Evolutionary conservation across 495 filamentous ascomycete genomes (phyloP).

Genomic region (Usnea hakonensis): DNA sequence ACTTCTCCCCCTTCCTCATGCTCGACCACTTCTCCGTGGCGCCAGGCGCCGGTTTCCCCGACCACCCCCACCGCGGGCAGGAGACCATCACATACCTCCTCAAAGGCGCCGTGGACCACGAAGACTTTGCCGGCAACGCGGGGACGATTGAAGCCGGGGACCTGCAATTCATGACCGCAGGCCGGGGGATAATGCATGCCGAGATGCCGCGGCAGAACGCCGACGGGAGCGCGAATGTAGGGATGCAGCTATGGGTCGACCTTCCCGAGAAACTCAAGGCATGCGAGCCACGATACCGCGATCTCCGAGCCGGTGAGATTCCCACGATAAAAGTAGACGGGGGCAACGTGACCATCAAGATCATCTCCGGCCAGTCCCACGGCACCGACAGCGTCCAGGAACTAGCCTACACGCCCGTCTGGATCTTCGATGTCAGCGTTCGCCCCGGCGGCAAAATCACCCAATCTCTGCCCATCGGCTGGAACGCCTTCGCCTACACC

Average conservation of each 20-base stretch:
- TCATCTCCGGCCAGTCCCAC: slow-evolving; percentile 76
- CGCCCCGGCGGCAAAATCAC: slow-evolving; percentile 64
- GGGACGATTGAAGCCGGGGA: slow-evolving; percentile 82
- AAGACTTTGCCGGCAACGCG: slow-evolving; percentile 86
- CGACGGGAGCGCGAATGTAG: slow-evolving; percentile 73
- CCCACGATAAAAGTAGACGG: slow-evolving; percentile 60
- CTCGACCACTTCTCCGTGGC: slow-evolving; percentile 85
- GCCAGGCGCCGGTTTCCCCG: slow-evolving; percentile 79
- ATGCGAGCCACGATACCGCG: slow-evolving; percentile 88
- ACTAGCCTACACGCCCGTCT: slow-evolving; percentile 89
- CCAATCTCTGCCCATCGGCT: slow-evolving; percentile 69
- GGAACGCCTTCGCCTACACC: slow-evolving; percentile 88
- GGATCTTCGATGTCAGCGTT: slow-evolving; percentile 83
- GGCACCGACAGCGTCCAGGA: slow-evolving; percentile 83
- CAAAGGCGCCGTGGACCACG: slow-evolving; percentile 78
- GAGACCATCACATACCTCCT: slow-evolving; percentile 92
- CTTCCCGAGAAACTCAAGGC: slow-evolving; percentile 71
- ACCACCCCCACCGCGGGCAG: slow-evolving; percentile 70
- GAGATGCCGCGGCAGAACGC: slow-evolving; percentile 84
- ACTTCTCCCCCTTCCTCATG: slow-evolving; percentile 95
- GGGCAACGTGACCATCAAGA: slow-evolving; percentile 70
- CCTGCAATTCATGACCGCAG: slow-evolving; percentile 96
- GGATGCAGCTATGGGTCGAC: slow-evolving; percentile 94
- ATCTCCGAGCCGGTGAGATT: slow-evolving; percentile 69
- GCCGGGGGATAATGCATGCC: slow-evolving; percentile 86